Evolutionary conservation across 495 filamentous ascomycete species (phyloP), one percentile per base, ranked within the genome.

Genomic region (Penicillium taxi): DNA sequence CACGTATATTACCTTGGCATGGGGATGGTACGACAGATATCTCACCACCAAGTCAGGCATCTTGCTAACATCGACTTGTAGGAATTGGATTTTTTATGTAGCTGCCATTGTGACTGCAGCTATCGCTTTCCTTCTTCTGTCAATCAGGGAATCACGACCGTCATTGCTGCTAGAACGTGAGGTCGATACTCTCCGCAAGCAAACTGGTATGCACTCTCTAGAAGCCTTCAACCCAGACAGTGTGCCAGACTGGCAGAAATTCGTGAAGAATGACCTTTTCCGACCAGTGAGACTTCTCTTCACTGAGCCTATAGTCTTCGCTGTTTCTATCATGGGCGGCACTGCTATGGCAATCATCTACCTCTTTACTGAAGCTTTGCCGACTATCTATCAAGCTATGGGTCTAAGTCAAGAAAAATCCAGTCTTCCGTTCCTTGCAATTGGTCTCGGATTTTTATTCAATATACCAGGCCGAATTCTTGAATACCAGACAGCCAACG

Each of bases 341-440:
- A 41, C 56, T 5, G 58, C 58, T 8, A 58, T 53, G 25, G 61
- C 44, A 0, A 37, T 68, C 18, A 52, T 69, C 9, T 72, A 69
- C 29, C 58, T 69, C 17, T 69, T 70, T 41, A 66, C 69, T 1
- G 67, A 71, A 44, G 57, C 61, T 2, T 32, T 70, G 0, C 47
- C 52, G 0, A 43, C 14, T 1, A 50, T 72, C 6, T 74, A 67
- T 43, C 23, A 48, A 5, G 26, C 45, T 2, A 58, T 63, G 32
- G 62, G 59, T 1, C 58, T 68, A 38, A 39, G 33, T 6, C 5
- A 20, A 0, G 33, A 45, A 19, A 37, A 47, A 11, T 38, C 66
- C 1, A 66, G 55, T 1, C 48, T 72, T 1, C 47, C 61, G 1
- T 67, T 68, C 41, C 33, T 74, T 6, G 59, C 65, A 42, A 48